phyloP scores from a whole-genome alignment of 768 basidiomycete genomes.

The Dentipellis sp. region DNA sequence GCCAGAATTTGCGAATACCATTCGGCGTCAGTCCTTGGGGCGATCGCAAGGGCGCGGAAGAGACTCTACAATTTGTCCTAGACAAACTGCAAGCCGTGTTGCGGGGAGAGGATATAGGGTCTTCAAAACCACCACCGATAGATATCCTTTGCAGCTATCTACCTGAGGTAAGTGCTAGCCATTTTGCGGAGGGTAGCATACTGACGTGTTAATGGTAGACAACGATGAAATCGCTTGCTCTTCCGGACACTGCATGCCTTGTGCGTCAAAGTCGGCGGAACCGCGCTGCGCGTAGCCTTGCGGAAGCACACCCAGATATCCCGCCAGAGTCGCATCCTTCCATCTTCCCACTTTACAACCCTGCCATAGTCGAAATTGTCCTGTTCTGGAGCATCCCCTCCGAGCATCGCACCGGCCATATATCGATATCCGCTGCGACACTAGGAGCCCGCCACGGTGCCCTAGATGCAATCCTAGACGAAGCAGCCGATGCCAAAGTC shows the following conservation, averaged over 20 bases:
- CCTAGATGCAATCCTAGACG: conserved; percentile 50
- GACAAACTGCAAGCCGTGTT: conserved; percentile 42
- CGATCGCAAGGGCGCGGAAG: conserved; percentile 26
- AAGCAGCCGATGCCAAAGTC: conserved; percentile 51
- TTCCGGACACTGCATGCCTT: conserved; percentile 31
- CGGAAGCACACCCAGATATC: conserved; percentile 45
- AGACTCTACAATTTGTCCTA: conserved; percentile 41
- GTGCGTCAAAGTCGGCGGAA: conserved; percentile 44
- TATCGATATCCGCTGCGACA: conserved; percentile 45
- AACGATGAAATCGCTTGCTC: conserved; percentile 13
- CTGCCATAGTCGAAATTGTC: conserved; percentile 60
- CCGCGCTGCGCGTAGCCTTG: conserved; percentile 25
- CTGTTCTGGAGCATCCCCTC: conserved; percentile 69
- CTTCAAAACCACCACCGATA: conserved; percentile 15
- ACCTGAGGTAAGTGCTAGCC: conserved; percentile 7
- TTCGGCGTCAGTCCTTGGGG: conserved; percentile 34
- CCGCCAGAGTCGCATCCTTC: conserved; percentile 36
- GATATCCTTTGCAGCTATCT: conserved; percentile 14
- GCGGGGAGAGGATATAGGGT: conserved; percentile 26
- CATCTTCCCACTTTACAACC: conserved; percentile 79
- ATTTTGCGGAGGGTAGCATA: neutral
- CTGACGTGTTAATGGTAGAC: conserved; percentile 1
- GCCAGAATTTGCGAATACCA: conserved; percentile 36
- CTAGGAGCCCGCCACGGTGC: conserved; percentile 65
- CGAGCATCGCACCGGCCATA: conserved; percentile 50